Evolutionary conservation across 495 filamentous ascomycete genomes (phyloP), one percentile per base, ranked within the genome.

Genomic region (Penicillium diatomitis): DNA sequence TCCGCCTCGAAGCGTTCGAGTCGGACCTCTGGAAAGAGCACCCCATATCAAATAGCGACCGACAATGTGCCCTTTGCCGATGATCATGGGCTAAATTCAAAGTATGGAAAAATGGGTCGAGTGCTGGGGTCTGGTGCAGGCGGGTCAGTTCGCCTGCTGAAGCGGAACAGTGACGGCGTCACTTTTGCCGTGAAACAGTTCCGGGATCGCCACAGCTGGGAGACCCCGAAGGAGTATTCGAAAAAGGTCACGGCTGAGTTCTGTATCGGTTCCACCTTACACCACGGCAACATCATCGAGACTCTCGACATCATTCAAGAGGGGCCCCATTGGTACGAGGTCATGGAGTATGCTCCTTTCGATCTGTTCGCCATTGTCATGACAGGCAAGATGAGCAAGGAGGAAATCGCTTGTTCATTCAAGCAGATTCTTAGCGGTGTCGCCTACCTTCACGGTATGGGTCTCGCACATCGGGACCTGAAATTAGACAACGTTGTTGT

Each of bases 191-290:
- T 96, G 31, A 99, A 99, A 64, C 90, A 99, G 58, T 97, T 99
- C 62, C 78, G 92, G 32, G 83, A 91, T 44, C 82, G 90, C 33
- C 91, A 99, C 70, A 81, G 85, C 4, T 96, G 96, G 68, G 92
- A 99, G 64, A 87, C 84, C 4, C 81, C 92, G 68, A 86, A 85
- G 52, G 94, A 97, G 52, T 99, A 99, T 52, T 87, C 88, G 51
- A 99, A 99, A 69, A 99, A 99, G 60, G 84, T 99, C 46, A 99
- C 94, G n/a, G 92, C 92, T 2, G 92, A 99, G 64, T 99, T 97
- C 66, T 99, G 92, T 66, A 90, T 99, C 59, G 92, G 92, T 7
- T 96, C 91, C 3, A 95, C 94, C 28, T 69, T 99, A 37, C 92
- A 97, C 59, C 92, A 99, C 58, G 92, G 94, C 46, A 99, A 99